phyloP scores from a whole-genome alignment of 306 rosid species.

The Sicyos edulis region DNA sequence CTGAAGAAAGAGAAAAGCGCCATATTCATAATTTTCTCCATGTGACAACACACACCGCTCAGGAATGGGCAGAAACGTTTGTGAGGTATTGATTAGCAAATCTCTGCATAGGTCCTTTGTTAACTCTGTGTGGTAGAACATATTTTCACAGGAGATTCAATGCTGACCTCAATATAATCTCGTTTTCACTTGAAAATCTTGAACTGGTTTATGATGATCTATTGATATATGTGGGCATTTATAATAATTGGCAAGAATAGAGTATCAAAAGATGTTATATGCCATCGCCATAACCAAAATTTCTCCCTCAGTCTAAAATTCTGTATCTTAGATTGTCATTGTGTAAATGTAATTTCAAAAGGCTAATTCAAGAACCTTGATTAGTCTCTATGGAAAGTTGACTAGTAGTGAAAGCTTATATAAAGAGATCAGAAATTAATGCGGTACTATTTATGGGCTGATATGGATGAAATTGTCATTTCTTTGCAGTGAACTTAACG shows the following conservation, averaged over 20 bases:
- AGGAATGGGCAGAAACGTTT: constrained; percentile 97
- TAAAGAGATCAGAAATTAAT: neutral
- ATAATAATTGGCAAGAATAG: neutral
- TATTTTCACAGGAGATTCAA: neutral
- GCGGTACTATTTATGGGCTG: neutral
- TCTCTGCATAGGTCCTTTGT: neutral
- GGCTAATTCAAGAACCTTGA: neutral
- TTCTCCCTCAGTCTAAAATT: neutral
- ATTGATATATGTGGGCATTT: neutral
- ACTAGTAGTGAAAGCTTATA: constrained; percentile 7
- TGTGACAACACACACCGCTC: constrained; percentile 86
- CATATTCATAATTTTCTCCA: constrained; percentile 70
- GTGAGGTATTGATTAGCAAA: constrained; percentile 52
- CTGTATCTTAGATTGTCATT: neutral
- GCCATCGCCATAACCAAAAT: neutral
- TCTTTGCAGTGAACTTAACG: constrained; percentile 70
- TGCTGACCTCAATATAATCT: neutral
- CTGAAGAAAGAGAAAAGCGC: constrained; percentile 74
- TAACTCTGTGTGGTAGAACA: neutral
- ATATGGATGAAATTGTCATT: constrained; percentile 8
- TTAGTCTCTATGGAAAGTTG: constrained; percentile 14
- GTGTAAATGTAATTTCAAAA: neutral
- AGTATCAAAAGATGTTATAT: neutral
- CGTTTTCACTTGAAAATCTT: neutral
- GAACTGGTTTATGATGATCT: neutral